phyloP scores from a whole-genome alignment of 176 grass and related monocot genomes.

The Hordeum marinum region DNA sequence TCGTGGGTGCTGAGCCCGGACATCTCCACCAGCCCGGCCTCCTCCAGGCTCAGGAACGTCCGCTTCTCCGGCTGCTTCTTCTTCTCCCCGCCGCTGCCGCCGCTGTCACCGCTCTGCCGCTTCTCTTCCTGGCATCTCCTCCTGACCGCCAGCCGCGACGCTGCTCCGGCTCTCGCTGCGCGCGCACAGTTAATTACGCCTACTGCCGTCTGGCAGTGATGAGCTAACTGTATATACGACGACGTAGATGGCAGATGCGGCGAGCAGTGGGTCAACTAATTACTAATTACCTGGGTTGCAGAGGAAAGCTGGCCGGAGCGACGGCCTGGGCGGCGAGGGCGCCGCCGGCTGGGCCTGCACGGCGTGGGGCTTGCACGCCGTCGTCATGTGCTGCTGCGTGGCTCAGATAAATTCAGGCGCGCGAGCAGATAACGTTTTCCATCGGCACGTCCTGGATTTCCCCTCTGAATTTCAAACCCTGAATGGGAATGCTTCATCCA shows the following conservation, averaged over 20 bases:
- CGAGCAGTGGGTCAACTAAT: too few species aligned
- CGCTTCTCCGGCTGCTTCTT: conserved; percentile 1
- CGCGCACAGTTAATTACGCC: too few species aligned
- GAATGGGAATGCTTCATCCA: neutral
- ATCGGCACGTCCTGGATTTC: neutral
- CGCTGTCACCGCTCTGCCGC: neutral
- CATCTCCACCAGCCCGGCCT: conserved; percentile 88
- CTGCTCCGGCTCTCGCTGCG: neutral
- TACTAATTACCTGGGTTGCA: neutral
- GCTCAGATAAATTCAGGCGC: too few species aligned
- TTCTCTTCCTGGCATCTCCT: conserved; percentile 24
- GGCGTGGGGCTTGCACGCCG: conserved; percentile 9
- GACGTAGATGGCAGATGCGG: neutral
- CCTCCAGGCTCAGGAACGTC: conserved; percentile 76
- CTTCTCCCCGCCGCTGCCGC: neutral
- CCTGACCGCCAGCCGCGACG: neutral
- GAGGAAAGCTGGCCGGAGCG: neutral
- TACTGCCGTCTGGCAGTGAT: neutral
- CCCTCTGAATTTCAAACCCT: too few species aligned
- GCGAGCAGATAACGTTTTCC: conserved; percentile 24
- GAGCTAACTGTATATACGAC: neutral
- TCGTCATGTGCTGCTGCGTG: neutral
- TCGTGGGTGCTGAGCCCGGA: conserved; percentile 93
- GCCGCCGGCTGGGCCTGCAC: neutral
- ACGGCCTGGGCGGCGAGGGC: neutral